phyloP scores from a whole-genome alignment of 805 yeast species.

The Starmerella floris region DNA sequence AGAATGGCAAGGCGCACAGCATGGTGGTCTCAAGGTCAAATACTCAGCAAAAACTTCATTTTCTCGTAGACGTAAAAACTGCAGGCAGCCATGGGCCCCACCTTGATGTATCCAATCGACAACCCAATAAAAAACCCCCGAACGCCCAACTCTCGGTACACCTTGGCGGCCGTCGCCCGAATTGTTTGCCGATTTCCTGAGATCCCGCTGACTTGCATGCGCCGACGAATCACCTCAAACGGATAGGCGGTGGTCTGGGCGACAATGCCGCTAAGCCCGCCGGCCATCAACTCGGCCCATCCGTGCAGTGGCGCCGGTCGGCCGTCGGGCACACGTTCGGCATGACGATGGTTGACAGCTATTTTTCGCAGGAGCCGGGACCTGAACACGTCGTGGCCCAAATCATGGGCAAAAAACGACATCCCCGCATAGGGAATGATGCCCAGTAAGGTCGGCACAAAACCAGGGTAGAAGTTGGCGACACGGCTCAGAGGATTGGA shows the following conservation, averaged over 20 bases:
- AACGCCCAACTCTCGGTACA: slow-evolving; percentile 62
- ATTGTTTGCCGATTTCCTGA: slow-evolving; percentile 27
- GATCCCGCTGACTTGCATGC: slow-evolving; percentile 68
- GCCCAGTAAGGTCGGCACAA: slow-evolving; percentile 83
- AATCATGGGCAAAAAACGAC: slow-evolving; percentile 86
- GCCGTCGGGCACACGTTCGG: slow-evolving; percentile 2
- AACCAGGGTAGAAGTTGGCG: slow-evolving; percentile 78
- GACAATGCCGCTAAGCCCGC: slow-evolving; percentile 89
- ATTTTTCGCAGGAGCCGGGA: slow-evolving; percentile 41
- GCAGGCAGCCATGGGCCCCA: slow-evolving; percentile 94
- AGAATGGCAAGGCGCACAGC: too few relatives aligned
- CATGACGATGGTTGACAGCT: slow-evolving; percentile 22
- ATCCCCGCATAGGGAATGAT: slow-evolving; percentile 98
- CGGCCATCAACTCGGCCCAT: slow-evolving; percentile 89
- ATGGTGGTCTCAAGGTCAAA: too few relatives aligned
- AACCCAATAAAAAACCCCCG: slow-evolving; percentile 89
- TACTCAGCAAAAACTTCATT: slow-evolving; percentile 55
- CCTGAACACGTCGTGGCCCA: slow-evolving; percentile 74
- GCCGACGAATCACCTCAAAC: slow-evolving; percentile 81
- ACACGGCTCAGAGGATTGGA: not conserved
- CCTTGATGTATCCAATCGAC: slow-evolving; percentile 88
- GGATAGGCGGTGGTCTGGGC: slow-evolving; percentile 97
- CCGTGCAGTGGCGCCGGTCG: slow-evolving; percentile 47
- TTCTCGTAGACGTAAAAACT: slow-evolving; percentile 90
- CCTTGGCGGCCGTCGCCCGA: slow-evolving; percentile 33